Evolutionary conservation across 2,329 filamentous ascomycete species (phyloP), one percentile per base, ranked within the genome.

Genomic region (Nakataea oryzae): DNA sequence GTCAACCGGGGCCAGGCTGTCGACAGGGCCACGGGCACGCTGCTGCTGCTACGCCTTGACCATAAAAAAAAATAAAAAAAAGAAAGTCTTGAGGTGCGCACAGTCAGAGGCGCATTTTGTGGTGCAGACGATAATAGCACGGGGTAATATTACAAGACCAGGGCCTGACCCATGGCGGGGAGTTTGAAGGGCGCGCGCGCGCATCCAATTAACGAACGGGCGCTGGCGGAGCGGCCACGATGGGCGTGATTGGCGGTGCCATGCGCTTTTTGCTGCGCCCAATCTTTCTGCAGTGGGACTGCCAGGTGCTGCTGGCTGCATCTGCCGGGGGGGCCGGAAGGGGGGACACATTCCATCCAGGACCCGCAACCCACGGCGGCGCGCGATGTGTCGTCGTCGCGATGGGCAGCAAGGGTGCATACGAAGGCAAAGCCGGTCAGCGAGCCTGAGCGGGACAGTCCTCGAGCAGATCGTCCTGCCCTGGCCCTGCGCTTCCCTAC

Each of bases 361-460:
- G n/a, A n/a, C n/a, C n/a, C 21, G 34, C 34, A 14, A 17, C 34
- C 13, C 34, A 41, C 13, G 3, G 34, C 34, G 13, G 13, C n/a
- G 13, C 14, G 13, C 34, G 34, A 41, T n/a, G 41, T 7, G 17
- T 8, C 41, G 41, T 47, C 41, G 17, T 50, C 41, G 41, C 24
- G 24, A 50, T 50, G 41, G 41, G 21, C 41, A 7, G 41, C 41
- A 50, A n/a, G 41, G 41, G 41, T 50, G 41, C 11, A 50, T 50
- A 50, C 21, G 41, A 24, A 50, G 41, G 41, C 60, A 61, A 64
- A 65, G 17, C 17, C 41, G 41, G 24, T n/a, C 17, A 50, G 41
- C 7, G 34, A 21, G 34, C 14, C 21, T 21, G 41, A n/a, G 21
- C 6, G 41, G n/a, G n/a, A n/a, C n/a, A n/a, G n/a, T n/a, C n/a